These are phyloP conservation scores for Amanita polypyramis DNA, from an alignment of 768 basidiomycete genomes.

Conservation along the genomic window DNA sequence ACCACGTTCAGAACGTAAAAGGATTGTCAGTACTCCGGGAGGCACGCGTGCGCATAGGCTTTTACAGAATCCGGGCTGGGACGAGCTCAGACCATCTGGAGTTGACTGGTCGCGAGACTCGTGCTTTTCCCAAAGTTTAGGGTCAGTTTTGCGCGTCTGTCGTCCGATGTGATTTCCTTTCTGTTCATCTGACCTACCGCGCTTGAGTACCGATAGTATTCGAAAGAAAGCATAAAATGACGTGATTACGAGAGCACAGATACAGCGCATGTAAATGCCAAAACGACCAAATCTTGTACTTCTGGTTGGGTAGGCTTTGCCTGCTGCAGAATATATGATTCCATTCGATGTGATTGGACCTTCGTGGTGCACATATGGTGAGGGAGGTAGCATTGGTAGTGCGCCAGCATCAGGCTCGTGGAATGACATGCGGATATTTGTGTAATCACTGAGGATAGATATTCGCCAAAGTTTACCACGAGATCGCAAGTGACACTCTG, in stretches of 20 bases:
- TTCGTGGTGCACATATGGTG: constrained; percentile 20
- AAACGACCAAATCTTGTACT: neutral
- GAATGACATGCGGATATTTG: constrained; percentile 9
- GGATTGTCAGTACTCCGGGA: neutral
- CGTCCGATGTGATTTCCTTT: neutral
- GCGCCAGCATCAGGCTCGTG: constrained; percentile 7
- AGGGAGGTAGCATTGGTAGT: constrained; percentile 28
- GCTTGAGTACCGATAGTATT: neutral
- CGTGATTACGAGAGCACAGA: neutral
- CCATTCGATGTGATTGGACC: constrained; percentile 9
- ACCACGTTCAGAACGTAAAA: neutral
- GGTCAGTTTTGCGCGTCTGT: neutral
- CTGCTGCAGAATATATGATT: neutral
- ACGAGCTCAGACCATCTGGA: neutral
- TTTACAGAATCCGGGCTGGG: neutral
- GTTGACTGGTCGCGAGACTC: neutral
- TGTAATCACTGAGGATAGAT: constrained; percentile 23
- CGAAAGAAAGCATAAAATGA: neutral
- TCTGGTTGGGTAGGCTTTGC: neutral
- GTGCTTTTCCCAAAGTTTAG: neutral
- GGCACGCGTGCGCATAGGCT: neutral
- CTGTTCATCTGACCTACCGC: neutral
- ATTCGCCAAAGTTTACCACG: constrained; percentile 18
- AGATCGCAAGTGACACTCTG: neutral
- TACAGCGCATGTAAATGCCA: constrained; percentile 6